phyloP scores from a whole-genome alignment of 768 basidiomycete genomes.

The Rhodosporidiobolus odoratus region DNA sequence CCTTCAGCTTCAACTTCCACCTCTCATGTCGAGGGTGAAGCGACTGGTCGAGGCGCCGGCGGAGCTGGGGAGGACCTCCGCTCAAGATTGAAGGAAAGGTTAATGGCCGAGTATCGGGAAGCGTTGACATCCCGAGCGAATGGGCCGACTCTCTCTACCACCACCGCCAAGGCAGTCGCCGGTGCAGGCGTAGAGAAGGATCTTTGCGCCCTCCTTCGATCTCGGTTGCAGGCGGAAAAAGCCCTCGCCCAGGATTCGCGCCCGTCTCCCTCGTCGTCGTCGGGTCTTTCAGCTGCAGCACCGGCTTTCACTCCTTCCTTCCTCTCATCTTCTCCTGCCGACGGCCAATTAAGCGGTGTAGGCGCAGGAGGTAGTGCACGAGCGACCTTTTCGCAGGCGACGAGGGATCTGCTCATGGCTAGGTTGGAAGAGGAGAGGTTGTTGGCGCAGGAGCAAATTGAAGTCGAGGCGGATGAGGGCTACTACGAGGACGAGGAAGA shows the following conservation, averaged over 20 bases:
- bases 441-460: slow-evolving; percentile 9
- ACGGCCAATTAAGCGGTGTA: too few relatives aligned
- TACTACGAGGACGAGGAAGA: background rate
- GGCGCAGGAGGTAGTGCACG: background rate
- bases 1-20: background rate
- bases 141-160: background rate
- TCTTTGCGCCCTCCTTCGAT: slow-evolving; percentile 8
- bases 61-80: background rate
- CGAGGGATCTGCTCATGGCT: slow-evolving; percentile 21
- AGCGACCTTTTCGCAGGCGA: slow-evolving; percentile 21
- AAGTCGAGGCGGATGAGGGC: background rate
- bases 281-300: background rate
- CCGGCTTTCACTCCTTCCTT: too few relatives aligned
- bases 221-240: slow-evolving; percentile 18
- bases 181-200: background rate
- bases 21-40: background rate
- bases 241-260: slow-evolving; percentile 22
- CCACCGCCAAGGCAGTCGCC: background rate
- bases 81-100: slow-evolving; percentile 18
- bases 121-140: background rate
- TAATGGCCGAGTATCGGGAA: slow-evolving; percentile 34
- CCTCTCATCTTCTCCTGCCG: too few relatives aligned
- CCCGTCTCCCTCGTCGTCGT: background rate
- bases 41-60: background rate
- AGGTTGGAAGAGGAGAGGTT: slow-evolving; percentile 33